phyloP scores from a whole-genome alignment of 2,329 filamentous ascomycete species.

The Intubia oerlemansii region DNA sequence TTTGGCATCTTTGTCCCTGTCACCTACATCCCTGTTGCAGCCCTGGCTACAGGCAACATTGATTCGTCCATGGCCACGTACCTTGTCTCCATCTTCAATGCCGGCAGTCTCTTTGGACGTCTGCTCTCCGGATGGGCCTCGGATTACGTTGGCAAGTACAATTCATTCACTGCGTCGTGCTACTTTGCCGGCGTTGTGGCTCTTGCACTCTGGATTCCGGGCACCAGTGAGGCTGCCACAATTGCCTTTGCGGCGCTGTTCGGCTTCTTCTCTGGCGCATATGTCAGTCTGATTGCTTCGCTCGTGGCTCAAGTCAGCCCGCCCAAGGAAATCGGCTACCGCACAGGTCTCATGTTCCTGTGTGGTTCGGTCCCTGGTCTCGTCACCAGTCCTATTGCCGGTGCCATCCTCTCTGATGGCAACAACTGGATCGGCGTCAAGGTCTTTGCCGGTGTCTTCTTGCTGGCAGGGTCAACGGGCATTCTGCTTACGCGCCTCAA shows the following conservation, averaged over 20 bases:
- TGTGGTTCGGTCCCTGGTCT: slow-evolving; percentile 33
- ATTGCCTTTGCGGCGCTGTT: slow-evolving; percentile 8
- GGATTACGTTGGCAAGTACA: slow-evolving; percentile 27
- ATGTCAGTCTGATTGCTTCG: slow-evolving; percentile 16
- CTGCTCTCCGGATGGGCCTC: slow-evolving; percentile 29
- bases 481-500: slow-evolving; percentile 10
- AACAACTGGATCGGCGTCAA: slow-evolving; percentile 28
- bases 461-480: slow-evolving; percentile 10
- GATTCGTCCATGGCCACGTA: slow-evolving; percentile 34
- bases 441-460: slow-evolving; percentile 31
- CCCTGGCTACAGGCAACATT: slow-evolving; percentile 18
- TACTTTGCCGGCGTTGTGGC: slow-evolving; percentile 8
- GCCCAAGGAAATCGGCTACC: slow-evolving; percentile 27
- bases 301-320: slow-evolving; percentile 18
- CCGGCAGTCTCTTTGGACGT: slow-evolving; percentile 29
- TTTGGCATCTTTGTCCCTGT: slow-evolving; percentile 25
- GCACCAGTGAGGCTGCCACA: slow-evolving; percentile 5
- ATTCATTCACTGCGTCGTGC: slow-evolving; percentile 16
- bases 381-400: slow-evolving; percentile 35
- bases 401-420: slow-evolving; percentile 23
- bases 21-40: slow-evolving; percentile 34
- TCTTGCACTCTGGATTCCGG: slow-evolving; percentile 12
- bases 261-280: slow-evolving; percentile 11
- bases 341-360: slow-evolving; percentile 34
- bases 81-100: slow-evolving; percentile 40